Base-by-base conservation (phyloP, 2,329 filamentous ascomycete genomes). In the Penicillium sp. region DNA sequence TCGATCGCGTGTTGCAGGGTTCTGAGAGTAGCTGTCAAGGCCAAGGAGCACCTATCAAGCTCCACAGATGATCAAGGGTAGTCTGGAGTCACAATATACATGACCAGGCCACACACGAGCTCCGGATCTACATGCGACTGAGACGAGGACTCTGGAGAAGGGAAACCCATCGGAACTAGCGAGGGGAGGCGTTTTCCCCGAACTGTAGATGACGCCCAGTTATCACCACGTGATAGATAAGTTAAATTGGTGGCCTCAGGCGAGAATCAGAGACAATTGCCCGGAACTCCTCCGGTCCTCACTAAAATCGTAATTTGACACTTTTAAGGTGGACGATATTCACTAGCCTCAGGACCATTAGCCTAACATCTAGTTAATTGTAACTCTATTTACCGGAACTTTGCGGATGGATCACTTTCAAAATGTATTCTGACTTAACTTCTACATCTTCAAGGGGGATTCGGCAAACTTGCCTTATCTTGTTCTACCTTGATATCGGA, bases 171-270 rank as follows among this genome's bases (percentile, higher is more conserved):
- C 50, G 27, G 44, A 35, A 22, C 27, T 35, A 49, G 16, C 19
- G 39, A 33, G 11, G 41, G 43, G 36, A 37, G 50, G 41, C 36
- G 37, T 43, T 36, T 39, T 50, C 37, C 54, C 54, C 54, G 24
- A 49, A n/a, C 41, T 24, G 14, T 14, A n/a, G 49, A 37, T 43
- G 39, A 39, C 41, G 11, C n/a, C 2, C 6, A 27, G 27, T 52
- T 66, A 67, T 66, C 64, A 39, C 31, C 65, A 64, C 59, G 64
- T 63, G 63, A 66, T 39, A 14, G 44, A 57, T 53, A 61, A 31
- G 46, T 22, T 11, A 6, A 22, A 27, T 46, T 10, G 49, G 46
- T 47, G 41, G 54, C 50, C 49, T 62, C 43, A 39, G 46, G 41
- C 37, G 14, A 37, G 35, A 44, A 54, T 53, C 46, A n/a, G 53